Evolutionary conservation across 169 alveolate species (phyloP).

Genomic region (Theileria orientalis): DNA sequence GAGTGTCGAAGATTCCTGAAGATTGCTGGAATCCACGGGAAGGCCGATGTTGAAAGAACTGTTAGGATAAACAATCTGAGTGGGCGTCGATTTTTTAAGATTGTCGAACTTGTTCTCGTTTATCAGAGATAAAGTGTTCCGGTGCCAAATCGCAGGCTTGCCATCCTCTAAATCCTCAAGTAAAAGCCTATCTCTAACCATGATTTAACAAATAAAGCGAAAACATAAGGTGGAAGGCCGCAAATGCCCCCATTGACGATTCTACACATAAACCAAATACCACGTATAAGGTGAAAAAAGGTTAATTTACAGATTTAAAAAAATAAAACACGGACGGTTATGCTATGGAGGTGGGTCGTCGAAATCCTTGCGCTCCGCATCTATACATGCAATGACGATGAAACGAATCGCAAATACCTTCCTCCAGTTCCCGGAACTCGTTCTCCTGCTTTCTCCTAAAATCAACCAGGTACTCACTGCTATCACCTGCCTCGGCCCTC

Average conservation of each 20-base stretch:
- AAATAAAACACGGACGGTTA: neutral
- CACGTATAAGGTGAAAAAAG: neutral
- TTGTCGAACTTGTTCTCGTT: neutral
- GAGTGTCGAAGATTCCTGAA: constrained; percentile 10
- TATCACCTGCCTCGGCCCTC: constrained; percentile 18
- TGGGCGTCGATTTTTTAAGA: constrained; percentile 23
- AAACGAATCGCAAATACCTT: constrained; percentile 6
- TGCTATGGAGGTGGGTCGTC: neutral
- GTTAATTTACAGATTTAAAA: neutral
- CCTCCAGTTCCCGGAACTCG: constrained; percentile 1
- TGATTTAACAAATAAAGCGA: neutral
- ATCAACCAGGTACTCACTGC: constrained; percentile 44
- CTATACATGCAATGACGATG: constrained; percentile 8
- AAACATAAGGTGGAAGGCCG: neutral
- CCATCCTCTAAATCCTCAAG: constrained; percentile 45
- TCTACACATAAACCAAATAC: constrained; percentile 12
- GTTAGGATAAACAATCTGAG: constrained; percentile 60
- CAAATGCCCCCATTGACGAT: constrained; percentile 5
- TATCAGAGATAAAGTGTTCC: constrained; percentile 39
- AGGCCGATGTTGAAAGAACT: constrained; percentile 59
- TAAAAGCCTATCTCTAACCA: constrained; percentile 50
- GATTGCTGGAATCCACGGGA: constrained; percentile 36
- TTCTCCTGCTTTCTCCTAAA: constrained; percentile 34
- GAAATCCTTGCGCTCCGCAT: neutral
- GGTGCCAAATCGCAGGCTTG: constrained; percentile 61